Evolutionary conservation across 108 stramenopile genomes (phyloP), one percentile per base, ranked within the genome.

Genomic region (Skeletonema costatum): DNA sequence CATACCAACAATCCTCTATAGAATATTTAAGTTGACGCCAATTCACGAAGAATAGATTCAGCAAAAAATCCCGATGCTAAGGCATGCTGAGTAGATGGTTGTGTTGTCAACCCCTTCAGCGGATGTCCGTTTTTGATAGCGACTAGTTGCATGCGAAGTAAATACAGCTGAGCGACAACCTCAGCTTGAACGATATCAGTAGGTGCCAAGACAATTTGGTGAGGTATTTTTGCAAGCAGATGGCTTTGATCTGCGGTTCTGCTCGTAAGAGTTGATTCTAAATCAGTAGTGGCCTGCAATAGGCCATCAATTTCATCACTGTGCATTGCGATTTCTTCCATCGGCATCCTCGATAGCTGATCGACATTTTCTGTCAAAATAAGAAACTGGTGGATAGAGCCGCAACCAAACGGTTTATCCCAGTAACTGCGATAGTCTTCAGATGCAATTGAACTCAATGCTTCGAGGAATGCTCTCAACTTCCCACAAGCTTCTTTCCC

Each of bases 331-430:
- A 75, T 32, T 19, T 56, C 56, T 19, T 70, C 74, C 39, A 32
- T 8, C 48, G 73, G 17, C 21, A 64, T 35, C 4, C 44, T 66
- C 9, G 64, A 74, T 13, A 82, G 32, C n/a, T 60, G 56, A 61
- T 82, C 81, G 12, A 82, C 70, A 16, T 67, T 30, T 13, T 60
- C 32, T 17, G 32, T 50, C 36, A 82, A 33, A 14, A 33, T 33
- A 12, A 82, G 74, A 50, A 72, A 75, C n/a, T 82, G 36, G 58
- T 75, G 38, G 31, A 82, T 75, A n/a, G 70, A 48, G 31, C 64
- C 70, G 31, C 74, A 75, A 17, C 74, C 64, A 39, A 56, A 50
- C 32, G 74, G 50, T 66, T 62, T 58, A 29, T 82, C 48, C 74
- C 74, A 82, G 32, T 14, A 62, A 21, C 66, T 74, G 36, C 29